A percentile compares a stretch with the other conserved stretches of the same genome.
Conservation (phyloP, 345 rosid genomes). For the Lenwebbia sp. region DNA sequence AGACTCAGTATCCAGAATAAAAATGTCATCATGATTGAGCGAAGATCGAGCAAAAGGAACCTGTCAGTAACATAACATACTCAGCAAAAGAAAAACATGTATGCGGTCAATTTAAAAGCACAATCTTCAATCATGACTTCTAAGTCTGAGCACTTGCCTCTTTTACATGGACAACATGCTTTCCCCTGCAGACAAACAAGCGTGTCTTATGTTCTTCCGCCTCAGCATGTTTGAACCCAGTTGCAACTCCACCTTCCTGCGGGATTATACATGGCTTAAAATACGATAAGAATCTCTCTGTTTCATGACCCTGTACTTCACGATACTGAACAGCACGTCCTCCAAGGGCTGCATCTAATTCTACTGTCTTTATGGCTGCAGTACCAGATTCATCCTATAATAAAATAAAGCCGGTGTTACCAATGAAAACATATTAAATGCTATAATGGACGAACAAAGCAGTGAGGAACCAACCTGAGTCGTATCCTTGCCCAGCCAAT, state of each 20-base stretch:
- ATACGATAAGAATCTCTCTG: constrained; percentile 87
- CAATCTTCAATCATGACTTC: neutral
- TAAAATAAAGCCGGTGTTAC: constrained; percentile 10
- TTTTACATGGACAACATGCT: constrained; percentile 86
- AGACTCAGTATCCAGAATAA: constrained; percentile 85
- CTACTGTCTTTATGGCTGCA: constrained; percentile 87
- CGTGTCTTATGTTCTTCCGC: constrained; percentile 74
- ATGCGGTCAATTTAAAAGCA: neutral
- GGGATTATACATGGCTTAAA: constrained; percentile 99
- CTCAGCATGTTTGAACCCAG: constrained; percentile 77
- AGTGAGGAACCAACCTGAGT: constrained; percentile 39
- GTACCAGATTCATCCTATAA: constrained; percentile 92
- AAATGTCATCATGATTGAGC: constrained; percentile 91
- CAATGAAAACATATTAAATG: neutral
- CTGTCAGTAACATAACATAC: constrained; percentile 26
- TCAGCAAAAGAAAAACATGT: neutral
- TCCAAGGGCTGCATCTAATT: constrained; percentile 96
- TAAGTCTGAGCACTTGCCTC: constrained; percentile 49
- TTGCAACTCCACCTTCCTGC: constrained; percentile 82
- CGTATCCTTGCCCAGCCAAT: constrained; percentile 93
- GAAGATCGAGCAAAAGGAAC: constrained; percentile 90
- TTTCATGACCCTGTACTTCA: constrained; percentile 93
- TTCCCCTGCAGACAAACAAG: constrained; percentile 84
- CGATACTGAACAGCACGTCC: constrained; percentile 99
- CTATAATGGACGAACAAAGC: neutral